Evolutionary conservation across 441 rosid genomes (phyloP).

Genomic region (Jatropha podagrica): DNA sequence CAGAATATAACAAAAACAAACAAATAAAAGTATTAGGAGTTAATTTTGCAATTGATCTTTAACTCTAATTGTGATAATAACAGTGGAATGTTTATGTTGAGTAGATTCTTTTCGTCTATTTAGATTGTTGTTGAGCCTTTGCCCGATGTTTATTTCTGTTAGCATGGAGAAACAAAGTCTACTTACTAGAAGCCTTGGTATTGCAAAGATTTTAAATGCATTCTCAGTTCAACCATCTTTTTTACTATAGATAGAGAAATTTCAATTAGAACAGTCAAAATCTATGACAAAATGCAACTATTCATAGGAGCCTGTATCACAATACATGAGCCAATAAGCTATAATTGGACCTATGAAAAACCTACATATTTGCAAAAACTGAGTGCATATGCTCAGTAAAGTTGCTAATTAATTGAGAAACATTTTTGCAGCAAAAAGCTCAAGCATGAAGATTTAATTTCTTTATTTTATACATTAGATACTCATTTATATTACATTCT

Average conservation of each 20-base stretch:
- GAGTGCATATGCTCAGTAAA: neutral
- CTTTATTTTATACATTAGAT: no score
- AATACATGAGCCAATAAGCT: neutral
- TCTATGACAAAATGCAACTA: neutral
- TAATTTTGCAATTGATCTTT: neutral
- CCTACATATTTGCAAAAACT: no score
- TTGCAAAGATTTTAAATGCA: conserved; percentile 67
- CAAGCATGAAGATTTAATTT: neutral
- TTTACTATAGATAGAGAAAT: neutral
- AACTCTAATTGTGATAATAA: no score
- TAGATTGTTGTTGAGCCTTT: conserved; percentile 60
- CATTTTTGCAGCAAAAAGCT: neutral
- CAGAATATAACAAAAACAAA: no score
- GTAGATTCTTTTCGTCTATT: conserved; percentile 40
- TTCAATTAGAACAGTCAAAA: neutral
- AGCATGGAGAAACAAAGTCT: conserved; percentile 84
- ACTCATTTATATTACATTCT: no score
- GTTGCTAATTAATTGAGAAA: neutral
- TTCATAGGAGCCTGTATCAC: neutral
- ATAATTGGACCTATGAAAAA: neutral
- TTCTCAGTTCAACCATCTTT: neutral
- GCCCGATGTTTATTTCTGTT: conserved; percentile 92
- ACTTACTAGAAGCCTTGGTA: conserved; percentile 82
- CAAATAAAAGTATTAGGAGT: no score
- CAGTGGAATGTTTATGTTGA: conserved; percentile 32